A percentile compares a stretch with the other conserved stretches of the same genome.
These are phyloP conservation scores for Graphiopsis chlorocephala DNA, from an alignment of 2,329 filamentous ascomycete genomes.

Conservation along the genomic window DNA sequence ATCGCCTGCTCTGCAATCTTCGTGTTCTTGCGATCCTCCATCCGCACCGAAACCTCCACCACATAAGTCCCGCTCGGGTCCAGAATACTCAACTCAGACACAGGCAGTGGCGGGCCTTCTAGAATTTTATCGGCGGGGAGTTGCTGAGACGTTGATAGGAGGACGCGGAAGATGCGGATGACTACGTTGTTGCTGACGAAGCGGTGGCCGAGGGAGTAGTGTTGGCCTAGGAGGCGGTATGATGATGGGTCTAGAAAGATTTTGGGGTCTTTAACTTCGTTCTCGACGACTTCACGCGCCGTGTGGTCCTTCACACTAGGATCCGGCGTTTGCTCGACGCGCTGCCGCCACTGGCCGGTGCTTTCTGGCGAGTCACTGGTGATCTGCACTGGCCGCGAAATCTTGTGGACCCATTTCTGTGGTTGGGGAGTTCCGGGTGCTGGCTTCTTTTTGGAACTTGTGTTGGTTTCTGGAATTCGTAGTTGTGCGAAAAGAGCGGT, in stretches of 20 bases:
- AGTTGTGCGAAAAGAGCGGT: conserved; percentile 25
- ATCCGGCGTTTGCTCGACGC: conserved; percentile 38
- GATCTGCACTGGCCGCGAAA: conserved; percentile 22
- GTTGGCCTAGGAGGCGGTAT: conserved; percentile 46
- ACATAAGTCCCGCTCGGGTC: conserved; percentile 59
- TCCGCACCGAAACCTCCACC: conserved; percentile 56
- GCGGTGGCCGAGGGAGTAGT: conserved; percentile 55
- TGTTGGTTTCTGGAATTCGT: conserved; percentile 16
- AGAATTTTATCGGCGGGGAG: conserved; percentile 22
- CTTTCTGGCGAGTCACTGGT: conserved; percentile 6
- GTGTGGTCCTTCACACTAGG: conserved; percentile 54
- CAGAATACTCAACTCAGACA: conserved; percentile 48
- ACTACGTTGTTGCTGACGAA: conserved; percentile 59
- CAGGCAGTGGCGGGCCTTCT: conserved; percentile 37
- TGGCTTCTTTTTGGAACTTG: conserved; percentile 23
- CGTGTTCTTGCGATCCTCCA: conserved; percentile 55
- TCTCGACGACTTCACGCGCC: conserved; percentile 51
- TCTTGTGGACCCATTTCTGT: conserved; percentile 22
- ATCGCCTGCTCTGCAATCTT: conserved; percentile 54
- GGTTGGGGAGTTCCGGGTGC: conserved; percentile 1
- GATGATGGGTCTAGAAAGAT: conserved; percentile 16
- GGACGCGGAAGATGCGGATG: conserved; percentile 55
- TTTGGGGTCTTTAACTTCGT: conserved; percentile 49
- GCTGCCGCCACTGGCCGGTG: conserved; percentile 24
- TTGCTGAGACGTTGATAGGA: conserved; percentile 32